These are phyloP conservation scores for Dryadomyces sulphureus DNA, from an alignment of 2,329 filamentous ascomycete species.

Conservation along the genomic window DNA sequence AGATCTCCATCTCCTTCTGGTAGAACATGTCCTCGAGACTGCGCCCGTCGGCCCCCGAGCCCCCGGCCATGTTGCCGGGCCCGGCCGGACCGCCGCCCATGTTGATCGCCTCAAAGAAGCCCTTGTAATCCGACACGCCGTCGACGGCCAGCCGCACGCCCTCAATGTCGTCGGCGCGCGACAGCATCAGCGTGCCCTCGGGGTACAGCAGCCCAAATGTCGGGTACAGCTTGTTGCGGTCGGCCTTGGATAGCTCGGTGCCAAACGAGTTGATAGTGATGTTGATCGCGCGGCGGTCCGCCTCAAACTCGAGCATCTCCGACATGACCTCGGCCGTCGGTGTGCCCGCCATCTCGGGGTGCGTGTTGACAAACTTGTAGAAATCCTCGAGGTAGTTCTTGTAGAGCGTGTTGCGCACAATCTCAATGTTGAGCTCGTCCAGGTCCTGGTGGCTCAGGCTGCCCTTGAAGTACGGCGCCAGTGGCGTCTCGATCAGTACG, in stretches of 20 bases:
- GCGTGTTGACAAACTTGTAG: constrained; percentile 80
- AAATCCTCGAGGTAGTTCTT: constrained; percentile 99
- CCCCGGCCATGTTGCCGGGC: constrained; percentile 73
- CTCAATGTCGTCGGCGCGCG: constrained; percentile 85
- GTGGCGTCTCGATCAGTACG: constrained; percentile 87
- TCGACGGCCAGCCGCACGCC: constrained; percentile 89
- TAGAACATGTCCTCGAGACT: constrained; percentile 97
- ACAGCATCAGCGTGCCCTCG: constrained; percentile 89
- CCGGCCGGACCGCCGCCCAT: constrained; percentile 56
- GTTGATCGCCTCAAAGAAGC: constrained; percentile 84
- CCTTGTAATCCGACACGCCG: constrained; percentile 84
- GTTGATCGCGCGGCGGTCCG: constrained; percentile 92
- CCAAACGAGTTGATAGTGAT: constrained; percentile 98
- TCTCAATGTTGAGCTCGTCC: constrained; percentile 98
- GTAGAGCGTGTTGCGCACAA: constrained; percentile 94
- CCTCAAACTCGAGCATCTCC: constrained; percentile 92
- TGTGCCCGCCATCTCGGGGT: constrained; percentile 73
- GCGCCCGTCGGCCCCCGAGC: constrained; percentile 65
- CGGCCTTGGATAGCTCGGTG: constrained; percentile 84
- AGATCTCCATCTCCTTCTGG: constrained; percentile 98
- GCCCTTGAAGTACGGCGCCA: constrained; percentile 95
- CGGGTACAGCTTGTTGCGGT: constrained; percentile 93
- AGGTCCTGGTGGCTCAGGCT: constrained; percentile 91
- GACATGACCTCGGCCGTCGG: constrained; percentile 91
- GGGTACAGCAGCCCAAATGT: constrained; percentile 83